Percentiles rank a stretch among this genome's conserved stretches.
phyloP scores from a whole-genome alignment of 352 stramenopile genomes.

The Peronospora belbahrii region DNA sequence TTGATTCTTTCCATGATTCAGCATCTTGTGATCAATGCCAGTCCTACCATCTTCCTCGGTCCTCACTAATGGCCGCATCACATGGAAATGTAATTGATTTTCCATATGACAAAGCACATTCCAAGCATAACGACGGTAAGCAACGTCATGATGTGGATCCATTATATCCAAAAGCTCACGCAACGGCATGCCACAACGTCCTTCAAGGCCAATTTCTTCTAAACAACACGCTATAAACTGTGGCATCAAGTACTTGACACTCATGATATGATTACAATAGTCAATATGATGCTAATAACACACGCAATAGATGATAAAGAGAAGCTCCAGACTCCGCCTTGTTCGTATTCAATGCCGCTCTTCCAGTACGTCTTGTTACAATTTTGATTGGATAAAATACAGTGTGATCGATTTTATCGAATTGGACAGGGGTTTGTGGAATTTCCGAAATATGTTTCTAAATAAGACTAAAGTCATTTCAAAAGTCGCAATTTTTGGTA shows the following conservation, averaged over 20 bases:
- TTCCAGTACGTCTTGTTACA: no score
- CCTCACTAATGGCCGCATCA: conserved; percentile 38
- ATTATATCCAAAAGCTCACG: conserved; percentile 50
- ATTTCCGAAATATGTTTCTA: no score
- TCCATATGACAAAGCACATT: conserved; percentile 49
- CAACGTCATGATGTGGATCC: conserved; percentile 44
- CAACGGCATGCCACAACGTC: conserved; percentile 58
- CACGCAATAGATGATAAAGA: not conserved
- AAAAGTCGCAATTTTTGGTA: no score
- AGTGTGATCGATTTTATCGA: no score
- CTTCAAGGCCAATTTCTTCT: conserved; percentile 75
- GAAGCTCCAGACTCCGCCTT: not conserved
- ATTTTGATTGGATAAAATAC: no score
- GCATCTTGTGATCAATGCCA: no score
- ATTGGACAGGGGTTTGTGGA: no score
- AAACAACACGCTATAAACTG: conserved; percentile 68
- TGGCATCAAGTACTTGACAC: conserved; percentile 34
- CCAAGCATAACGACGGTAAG: conserved; percentile 58
- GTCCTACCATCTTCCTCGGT: not conserved
- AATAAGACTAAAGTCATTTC: no score
- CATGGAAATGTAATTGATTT: conserved; percentile 50
- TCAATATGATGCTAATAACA: no score
- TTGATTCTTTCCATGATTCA: not conserved
- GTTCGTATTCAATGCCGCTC: no score
- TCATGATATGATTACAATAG: not conserved